Conservation (phyloP, 371 early-diverging fungal genomes). For the Blakeslea trispora region DNA sequence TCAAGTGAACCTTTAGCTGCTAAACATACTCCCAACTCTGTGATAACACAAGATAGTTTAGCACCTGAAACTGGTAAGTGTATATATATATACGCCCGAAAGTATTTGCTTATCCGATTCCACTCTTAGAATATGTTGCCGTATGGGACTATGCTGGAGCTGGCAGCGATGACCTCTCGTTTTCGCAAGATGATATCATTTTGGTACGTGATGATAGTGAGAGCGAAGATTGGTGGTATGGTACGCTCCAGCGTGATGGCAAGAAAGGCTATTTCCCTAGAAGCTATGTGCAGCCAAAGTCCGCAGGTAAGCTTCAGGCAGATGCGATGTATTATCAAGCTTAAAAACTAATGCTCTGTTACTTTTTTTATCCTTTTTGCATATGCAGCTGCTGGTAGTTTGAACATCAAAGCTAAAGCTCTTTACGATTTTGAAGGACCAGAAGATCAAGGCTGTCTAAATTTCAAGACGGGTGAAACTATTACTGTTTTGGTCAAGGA, state of each 20-base stretch:
- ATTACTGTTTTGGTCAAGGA: constrained; percentile 57
- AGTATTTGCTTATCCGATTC: background rate
- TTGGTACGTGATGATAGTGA: constrained; percentile 37
- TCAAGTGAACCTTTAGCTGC: background rate
- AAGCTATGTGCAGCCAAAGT: constrained; percentile 31
- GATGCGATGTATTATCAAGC: too few species aligned
- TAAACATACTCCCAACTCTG: constrained; percentile 2
- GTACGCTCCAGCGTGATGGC: constrained; percentile 23
- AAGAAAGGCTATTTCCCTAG: constrained; percentile 40
- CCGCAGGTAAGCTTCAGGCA: constrained; percentile 20
- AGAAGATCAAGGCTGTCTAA: constrained; percentile 35
- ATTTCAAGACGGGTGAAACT: constrained; percentile 29
- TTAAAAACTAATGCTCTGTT: too few species aligned
- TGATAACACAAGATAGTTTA: background rate
- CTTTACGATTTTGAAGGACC: constrained; percentile 45
- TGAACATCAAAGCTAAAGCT: constrained; percentile 36
- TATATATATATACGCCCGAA: background rate
- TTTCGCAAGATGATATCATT: constrained; percentile 42
- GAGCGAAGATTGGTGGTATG: constrained; percentile 44
- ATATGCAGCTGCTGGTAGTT: constrained; percentile 9
- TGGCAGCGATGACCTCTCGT: constrained; percentile 41
- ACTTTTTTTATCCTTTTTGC: too few species aligned
- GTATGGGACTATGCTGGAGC: constrained; percentile 45
- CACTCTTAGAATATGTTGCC: constrained; percentile 30
- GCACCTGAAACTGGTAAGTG: constrained; percentile 10